These are phyloP conservation scores for Phytophthora vignae DNA, from an alignment of 352 stramenopile genomes.

Conservation along the genomic window DNA sequence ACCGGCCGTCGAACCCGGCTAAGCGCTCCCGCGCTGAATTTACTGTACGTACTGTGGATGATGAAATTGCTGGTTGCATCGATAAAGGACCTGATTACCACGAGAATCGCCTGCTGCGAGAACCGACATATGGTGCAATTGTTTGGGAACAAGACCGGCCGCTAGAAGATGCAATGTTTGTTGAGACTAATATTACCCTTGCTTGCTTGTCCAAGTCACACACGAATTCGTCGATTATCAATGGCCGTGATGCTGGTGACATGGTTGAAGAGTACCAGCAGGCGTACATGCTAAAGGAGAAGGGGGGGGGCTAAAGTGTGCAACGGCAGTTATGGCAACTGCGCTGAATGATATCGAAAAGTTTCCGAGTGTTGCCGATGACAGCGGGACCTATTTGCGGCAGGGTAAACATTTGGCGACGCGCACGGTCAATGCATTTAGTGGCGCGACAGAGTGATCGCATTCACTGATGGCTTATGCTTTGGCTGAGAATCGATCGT, in stretches of 20 bases:
- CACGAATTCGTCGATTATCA: conserved; percentile 13
- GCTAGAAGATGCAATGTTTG: conserved; percentile 11
- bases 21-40: too few relatives aligned
- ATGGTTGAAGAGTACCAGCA: conserved; percentile 16
- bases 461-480: conserved; percentile 19
- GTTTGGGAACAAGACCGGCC: too few relatives aligned
- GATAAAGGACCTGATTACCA: too few relatives aligned
- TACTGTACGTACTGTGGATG: too few relatives aligned
- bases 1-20: too few relatives aligned
- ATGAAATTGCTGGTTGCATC: too few relatives aligned
- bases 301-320: conserved; percentile 1
- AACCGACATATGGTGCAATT: too few relatives aligned
- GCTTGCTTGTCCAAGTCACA: conserved; percentile 1
- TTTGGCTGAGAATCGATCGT: conserved; percentile 1
- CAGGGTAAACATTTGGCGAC: conserved; percentile 15
- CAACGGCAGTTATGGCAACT: conserved; percentile 6
- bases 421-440: conserved; percentile 19
- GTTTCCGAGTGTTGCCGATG: conserved; percentile 11
- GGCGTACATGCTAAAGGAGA: conserved; percentile 14
- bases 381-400: conserved; percentile 4
- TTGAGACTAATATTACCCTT: conserved; percentile 9
- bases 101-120: too few relatives aligned
- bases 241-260: conserved; percentile 1
- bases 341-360: conserved; percentile 4
- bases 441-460: conserved; percentile 9